Percentiles rank a stretch among this genome's conserved stretches.
Conservation (phyloP, 2,329 filamentous ascomycete genomes). For the Alternaria conjuncta region DNA sequence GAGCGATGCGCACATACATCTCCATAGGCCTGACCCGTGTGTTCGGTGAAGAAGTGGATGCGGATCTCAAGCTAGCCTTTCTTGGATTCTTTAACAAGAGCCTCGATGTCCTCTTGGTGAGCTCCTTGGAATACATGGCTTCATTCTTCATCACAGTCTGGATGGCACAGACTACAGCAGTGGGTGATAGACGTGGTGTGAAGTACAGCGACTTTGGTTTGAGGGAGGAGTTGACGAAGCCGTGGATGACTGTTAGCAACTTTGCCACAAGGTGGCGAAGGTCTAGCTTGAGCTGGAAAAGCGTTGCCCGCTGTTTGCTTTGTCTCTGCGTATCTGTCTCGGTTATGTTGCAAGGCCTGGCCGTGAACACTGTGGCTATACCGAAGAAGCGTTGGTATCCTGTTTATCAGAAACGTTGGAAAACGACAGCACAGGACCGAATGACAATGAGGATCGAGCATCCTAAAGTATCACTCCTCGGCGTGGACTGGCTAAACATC, state of each 20-base stretch:
- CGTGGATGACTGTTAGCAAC: conserved; percentile 7
- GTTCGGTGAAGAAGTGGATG: background rate
- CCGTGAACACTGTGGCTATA: conserved; percentile 7
- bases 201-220: conserved; percentile 6
- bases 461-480: conserved; percentile 1
- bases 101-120: conserved; percentile 7
- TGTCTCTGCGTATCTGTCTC: conserved; percentile 9
- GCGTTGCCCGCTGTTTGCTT: background rate
- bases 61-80: conserved; percentile 5
- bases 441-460: background rate
- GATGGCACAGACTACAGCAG: background rate
- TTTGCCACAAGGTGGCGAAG: background rate
- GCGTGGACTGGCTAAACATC: background rate
- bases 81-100: conserved; percentile 10
- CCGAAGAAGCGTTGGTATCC: conserved; percentile 15
- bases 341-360: conserved; percentile 6
- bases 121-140: conserved; percentile 5
- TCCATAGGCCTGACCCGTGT: background rate
- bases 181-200: background rate
- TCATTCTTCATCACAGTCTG: background rate
- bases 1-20: background rate
- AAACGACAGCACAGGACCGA: background rate
- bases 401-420: background rate
- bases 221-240: conserved; percentile 10
- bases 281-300: background rate